A percentile compares a stretch with the other conserved stretches of the same genome.
Evolutionary conservation across 495 filamentous ascomycete species (phyloP).

Genomic region (Neurospora sublineolata): DNA sequence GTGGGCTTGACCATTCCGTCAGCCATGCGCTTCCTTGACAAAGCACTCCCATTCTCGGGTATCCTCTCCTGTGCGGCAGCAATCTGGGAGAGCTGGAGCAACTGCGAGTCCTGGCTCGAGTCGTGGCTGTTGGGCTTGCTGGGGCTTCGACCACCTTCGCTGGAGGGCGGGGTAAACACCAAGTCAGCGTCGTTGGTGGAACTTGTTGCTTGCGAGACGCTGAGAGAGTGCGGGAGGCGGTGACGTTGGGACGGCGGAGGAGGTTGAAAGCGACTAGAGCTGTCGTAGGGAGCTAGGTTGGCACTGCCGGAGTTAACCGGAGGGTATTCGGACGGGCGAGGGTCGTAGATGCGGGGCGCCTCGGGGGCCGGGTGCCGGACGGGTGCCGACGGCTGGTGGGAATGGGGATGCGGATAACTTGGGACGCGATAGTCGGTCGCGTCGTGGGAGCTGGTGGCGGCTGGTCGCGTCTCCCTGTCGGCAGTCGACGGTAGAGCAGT

Average conservation of each 20-base stretch:
- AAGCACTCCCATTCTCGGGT: conserved; percentile 19
- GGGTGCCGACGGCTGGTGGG: conserved; percentile 10
- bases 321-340: conserved; percentile 1
- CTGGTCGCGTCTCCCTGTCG: background rate
- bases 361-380: conserved; percentile 9
- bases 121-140: conserved; percentile 20
- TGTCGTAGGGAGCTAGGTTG: background rate
- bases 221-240: conserved; percentile 22
- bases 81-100: conserved; percentile 41
- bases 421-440: background rate
- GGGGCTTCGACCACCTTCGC: conserved; percentile 31
- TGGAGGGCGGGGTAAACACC: conserved; percentile 36
- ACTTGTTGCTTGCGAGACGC: conserved; percentile 32
- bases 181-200: conserved; percentile 31
- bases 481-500: background rate
- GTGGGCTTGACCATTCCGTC: conserved; percentile 49
- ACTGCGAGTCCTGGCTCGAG: conserved; percentile 38
- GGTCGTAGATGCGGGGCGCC: background rate
- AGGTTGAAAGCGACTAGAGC: background rate
- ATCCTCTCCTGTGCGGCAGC: conserved; percentile 41
- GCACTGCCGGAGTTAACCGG: background rate
- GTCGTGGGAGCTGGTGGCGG: background rate
- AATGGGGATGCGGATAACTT: background rate
- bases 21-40: conserved; percentile 50
- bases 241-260: conserved; percentile 9